A percentile compares a stretch with the other conserved stretches of the same genome.
Evolutionary conservation across 768 basidiomycete genomes (phyloP).

Genomic region (Auricularia auricula-judae): DNA sequence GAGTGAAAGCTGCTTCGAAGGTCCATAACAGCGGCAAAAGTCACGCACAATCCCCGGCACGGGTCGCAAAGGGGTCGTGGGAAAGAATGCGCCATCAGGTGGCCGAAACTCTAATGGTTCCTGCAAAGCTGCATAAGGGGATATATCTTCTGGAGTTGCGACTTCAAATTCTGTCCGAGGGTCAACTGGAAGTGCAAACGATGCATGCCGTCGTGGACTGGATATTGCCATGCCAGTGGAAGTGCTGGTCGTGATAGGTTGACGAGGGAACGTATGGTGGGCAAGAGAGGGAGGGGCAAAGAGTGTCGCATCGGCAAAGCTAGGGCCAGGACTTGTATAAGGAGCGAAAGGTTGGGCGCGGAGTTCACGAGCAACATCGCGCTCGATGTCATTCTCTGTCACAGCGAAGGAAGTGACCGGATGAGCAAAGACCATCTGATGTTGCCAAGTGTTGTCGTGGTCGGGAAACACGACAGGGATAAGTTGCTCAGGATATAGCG

Average conservation of each 20-base stretch:
- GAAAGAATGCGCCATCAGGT: background rate
- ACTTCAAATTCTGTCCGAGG: background rate
- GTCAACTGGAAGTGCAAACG: background rate
- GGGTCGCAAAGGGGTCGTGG: background rate
- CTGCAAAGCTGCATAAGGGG: background rate
- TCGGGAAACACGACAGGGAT: background rate
- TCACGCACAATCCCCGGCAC: too few relatives aligned
- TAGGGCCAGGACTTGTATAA: background rate
- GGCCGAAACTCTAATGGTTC: background rate
- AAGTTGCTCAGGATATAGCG: background rate
- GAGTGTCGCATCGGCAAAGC: background rate
- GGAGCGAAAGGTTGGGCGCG: background rate
- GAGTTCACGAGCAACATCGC: background rate
- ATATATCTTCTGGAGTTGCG: background rate
- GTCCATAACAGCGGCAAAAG: too few relatives aligned
- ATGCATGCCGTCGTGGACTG: background rate
- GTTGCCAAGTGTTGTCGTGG: background rate
- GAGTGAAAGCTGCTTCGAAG: too few relatives aligned
- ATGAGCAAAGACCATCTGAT: background rate
- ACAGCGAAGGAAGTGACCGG: background rate
- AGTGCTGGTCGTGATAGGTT: background rate
- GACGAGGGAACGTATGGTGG: background rate
- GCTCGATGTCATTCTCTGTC: background rate
- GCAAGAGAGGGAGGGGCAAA: background rate
- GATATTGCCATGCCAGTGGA: background rate